Base-by-base conservation (phyloP, 2,329 filamentous ascomycete genomes). In the Fusarium sp. region DNA sequence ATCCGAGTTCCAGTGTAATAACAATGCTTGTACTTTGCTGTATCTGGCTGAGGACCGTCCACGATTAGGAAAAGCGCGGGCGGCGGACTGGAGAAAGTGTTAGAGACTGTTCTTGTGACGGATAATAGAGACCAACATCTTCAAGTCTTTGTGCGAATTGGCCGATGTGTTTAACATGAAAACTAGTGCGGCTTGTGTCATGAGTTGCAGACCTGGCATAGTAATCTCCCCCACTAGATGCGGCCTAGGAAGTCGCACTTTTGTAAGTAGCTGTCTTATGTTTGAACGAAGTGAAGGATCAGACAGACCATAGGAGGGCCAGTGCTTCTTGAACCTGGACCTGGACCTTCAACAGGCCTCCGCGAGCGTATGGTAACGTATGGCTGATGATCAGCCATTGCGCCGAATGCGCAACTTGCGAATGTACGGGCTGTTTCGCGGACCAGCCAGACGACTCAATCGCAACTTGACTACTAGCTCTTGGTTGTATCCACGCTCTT, bases 1-100 rank as follows among this genome's bases (percentile, higher is more conserved):
- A 70, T 90, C 88, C 6, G 83, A 87, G 53, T 84, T 85, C 88
- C 88, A 90, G 77, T 90, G 87, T 30, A 90, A 79, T 42, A 90
- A 81, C 24, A 90, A 80, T 6, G 84, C 85, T 61, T 88, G 84
- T 7, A 90, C 88, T 58, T 87, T 88, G 65, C 82, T 84, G 78
- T 90, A 90, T 62, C 88, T 83, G 71, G 88, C 87, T 15, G 86
- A 85, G 12, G 85, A 78, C 60, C 83, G 83, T 39, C 87, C 87
- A 48, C 83, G 84, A 74, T 90, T 90, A 12, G 88, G 88, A 76
- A 90, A 90, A 26, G 87, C 87, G 71, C 87, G 83, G 39, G 82
- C 81, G 42, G 87, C 88, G 42, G 88, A 89, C 87, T 89, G 74
- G 31, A 50, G 30, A 48, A 33, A n/a, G n/a, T n/a, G n/a, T 75